phyloP scores from a whole-genome alignment of 176 grass and related monocot species.

The Cenchrus americanus region DNA sequence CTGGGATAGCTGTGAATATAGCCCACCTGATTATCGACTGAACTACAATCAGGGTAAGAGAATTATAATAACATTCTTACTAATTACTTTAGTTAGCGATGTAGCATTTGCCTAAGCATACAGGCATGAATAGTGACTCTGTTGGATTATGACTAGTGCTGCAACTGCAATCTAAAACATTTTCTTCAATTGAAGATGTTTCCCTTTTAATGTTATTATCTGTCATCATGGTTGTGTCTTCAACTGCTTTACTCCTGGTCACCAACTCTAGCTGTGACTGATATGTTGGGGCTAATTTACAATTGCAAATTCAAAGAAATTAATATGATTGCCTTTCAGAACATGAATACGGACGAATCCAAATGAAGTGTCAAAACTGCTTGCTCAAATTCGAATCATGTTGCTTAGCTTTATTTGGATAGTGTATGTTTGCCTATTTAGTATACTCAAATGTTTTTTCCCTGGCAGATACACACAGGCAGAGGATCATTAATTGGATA shows the following conservation, averaged over 20 bases:
- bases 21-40: constrained; percentile 49
- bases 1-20: constrained; percentile 92
- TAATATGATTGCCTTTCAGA: background rate
- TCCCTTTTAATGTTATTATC: constrained; percentile 14
- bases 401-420: background rate
- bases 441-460: background rate
- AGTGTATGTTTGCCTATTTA: background rate
- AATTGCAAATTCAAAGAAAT: constrained; percentile 4
- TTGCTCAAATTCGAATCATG: background rate
- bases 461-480: constrained; percentile 74
- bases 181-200: background rate
- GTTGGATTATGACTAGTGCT: background rate
- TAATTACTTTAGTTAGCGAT: constrained; percentile 4
- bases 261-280: background rate
- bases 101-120: constrained; percentile 2
- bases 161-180: background rate
- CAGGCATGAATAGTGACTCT: background rate
- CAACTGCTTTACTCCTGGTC: constrained; percentile 3
- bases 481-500: constrained; percentile 88
- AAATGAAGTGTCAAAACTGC: constrained; percentile 11
- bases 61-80: constrained; percentile 7
- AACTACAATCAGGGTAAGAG: constrained; percentile 88
- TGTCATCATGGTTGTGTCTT: constrained; percentile 20
- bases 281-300: background rate
- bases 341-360: background rate